Percentiles rank a stretch among this genome's conserved stretches.
Conservation (phyloP, 345 rosid species). For the Microthlaspi erraticum region DNA sequence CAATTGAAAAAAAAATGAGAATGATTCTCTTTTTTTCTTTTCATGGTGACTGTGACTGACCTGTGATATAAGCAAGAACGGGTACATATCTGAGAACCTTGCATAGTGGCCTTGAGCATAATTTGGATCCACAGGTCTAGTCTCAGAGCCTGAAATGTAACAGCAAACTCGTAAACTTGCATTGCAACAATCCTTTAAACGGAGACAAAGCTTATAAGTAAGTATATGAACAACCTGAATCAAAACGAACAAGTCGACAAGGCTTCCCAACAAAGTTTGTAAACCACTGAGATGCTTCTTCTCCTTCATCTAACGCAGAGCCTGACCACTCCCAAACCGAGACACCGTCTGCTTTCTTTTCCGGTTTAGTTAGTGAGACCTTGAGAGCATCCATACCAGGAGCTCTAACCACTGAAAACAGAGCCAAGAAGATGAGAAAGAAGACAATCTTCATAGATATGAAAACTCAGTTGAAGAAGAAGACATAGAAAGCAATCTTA, state of each 20-base stretch:
- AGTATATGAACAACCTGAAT: slow-evolving; percentile 55
- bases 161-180: slow-evolving; percentile 26
- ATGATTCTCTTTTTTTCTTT: background rate
- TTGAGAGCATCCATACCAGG: slow-evolving; percentile 77
- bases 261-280: slow-evolving; percentile 76
- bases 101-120: slow-evolving; percentile 69
- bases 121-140: slow-evolving; percentile 72
- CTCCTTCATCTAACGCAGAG: slow-evolving; percentile 89
- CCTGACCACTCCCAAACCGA: slow-evolving; percentile 97
- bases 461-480: background rate
- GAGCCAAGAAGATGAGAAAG: slow-evolving; percentile 10
- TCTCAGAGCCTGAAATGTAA: slow-evolving; percentile 57
- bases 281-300: slow-evolving; percentile 83
- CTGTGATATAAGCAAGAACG: slow-evolving; percentile 81
- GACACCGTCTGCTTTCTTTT: slow-evolving; percentile 55
- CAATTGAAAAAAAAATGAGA: background rate
- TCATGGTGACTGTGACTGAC: slow-evolving; percentile 47
- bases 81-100: slow-evolving; percentile 79
- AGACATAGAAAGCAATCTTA: slow-evolving; percentile 35
- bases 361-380: slow-evolving; percentile 60
- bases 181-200: background rate
- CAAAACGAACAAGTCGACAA: slow-evolving; percentile 79
- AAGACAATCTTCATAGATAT: background rate
- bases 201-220: background rate
- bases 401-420: slow-evolving; percentile 67